phyloP scores from a whole-genome alignment of 495 filamentous ascomycete species.

The Parathielavia appendiculata region DNA sequence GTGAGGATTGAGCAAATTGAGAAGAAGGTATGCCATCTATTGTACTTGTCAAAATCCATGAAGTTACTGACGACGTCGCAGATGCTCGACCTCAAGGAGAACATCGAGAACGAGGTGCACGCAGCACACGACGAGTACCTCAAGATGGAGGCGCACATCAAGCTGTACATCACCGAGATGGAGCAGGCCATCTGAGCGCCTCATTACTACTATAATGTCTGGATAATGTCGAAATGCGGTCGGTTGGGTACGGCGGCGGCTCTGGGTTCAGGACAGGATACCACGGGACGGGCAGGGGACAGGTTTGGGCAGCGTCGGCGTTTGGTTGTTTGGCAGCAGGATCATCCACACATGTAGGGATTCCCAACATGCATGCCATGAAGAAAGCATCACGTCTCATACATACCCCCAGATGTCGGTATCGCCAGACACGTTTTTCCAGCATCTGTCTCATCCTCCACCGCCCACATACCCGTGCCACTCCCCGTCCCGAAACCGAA shows the following conservation, averaged over 20 bases:
- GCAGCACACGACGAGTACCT: slow-evolving; percentile 85
- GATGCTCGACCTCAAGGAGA: slow-evolving; percentile 97
- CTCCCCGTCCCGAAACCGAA: slow-evolving; percentile 47
- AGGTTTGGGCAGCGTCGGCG: slow-evolving; percentile 6
- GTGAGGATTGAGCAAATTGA: slow-evolving; percentile 95
- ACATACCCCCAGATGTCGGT: background rate
- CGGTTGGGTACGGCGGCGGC: slow-evolving; percentile 14
- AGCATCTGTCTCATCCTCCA: background rate
- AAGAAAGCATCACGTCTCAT: slow-evolving; percentile 4
- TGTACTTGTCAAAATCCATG: slow-evolving; percentile 15
- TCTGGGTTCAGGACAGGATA: slow-evolving; percentile 13
- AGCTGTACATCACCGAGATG: slow-evolving; percentile 97
- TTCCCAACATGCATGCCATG: background rate
- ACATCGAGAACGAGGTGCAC: slow-evolving; percentile 89
- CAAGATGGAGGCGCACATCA: slow-evolving; percentile 95
- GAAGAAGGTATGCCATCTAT: slow-evolving; percentile 70
- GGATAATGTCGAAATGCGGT: slow-evolving; percentile 19
- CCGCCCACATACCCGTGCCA: slow-evolving; percentile 24
- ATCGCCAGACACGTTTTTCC: background rate
- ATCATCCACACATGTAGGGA: slow-evolving; percentile 1
- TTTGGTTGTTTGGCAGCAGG: background rate
- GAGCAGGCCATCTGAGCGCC: slow-evolving; percentile 70
- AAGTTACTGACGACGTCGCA: slow-evolving; percentile 42
- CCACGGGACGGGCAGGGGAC: slow-evolving; percentile 22
- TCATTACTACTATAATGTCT: slow-evolving; percentile 10